Base-by-base conservation (phyloP, 345 rosid genomes). In the Citrus unshiu region DNA sequence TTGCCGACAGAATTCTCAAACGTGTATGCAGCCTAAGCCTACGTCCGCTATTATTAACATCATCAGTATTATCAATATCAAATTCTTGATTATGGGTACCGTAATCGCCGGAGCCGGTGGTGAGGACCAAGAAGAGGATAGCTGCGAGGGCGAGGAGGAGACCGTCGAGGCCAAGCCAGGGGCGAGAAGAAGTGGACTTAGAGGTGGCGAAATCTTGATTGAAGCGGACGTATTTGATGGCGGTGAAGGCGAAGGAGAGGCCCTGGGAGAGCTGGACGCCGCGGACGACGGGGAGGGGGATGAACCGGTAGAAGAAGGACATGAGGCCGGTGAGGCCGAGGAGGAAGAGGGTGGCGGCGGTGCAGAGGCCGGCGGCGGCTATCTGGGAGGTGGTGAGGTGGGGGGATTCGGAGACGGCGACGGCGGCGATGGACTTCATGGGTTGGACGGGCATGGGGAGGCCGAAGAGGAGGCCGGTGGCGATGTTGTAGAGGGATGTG, bases 251-350 rank as follows among this genome's bases (percentile, higher is more conserved):
- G 68, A 94, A 94, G 64, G 90, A 81, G 70, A 94, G 95, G 9
- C 98, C 98, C 71, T 94, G 98, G 69, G 97, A 94, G 79, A 94
- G 94, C 95, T 94, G 98, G 70, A 94, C 93, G 27, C 98, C 97
- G 19, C 98, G 93, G 32, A 94, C 98, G 32, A 94, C 98, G 2
- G 98, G 97, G 67, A 91, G 91, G 56, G 98, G 98, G 64, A 93
- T 85, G 81, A 85, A 76, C 9, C 88, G 88, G 85, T 93, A 93
- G 74, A 92, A 83, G 73, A 84, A 81, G 51, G 97, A 90, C 97
- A 92, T 92, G 77, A 91, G 91, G 56, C 97, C 92, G 70, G 94
- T 88, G 79, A 81, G 79, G 32, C 97, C 97, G 34, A 92, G 94
- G 77, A 93, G 32, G 77, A 90, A 87, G 79, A 90, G 93, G 12